Evolutionary conservation across 805 yeast genomes (phyloP).

Genomic region (Metschnikowia rubicola): DNA sequence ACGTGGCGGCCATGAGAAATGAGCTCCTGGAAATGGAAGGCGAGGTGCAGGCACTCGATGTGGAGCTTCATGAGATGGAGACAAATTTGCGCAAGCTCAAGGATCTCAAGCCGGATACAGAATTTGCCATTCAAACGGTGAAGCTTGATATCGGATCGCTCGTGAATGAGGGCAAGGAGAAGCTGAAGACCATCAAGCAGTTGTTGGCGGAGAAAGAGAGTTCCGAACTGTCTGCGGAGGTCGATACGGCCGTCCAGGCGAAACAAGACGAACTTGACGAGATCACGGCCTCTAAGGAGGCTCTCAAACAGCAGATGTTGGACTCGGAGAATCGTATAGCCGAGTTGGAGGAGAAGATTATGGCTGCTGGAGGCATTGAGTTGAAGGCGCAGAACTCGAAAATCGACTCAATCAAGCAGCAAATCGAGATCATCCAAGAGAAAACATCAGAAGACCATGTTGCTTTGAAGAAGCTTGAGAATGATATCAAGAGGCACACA

Average conservation of each 20-base stretch:
- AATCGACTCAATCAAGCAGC: slow-evolving; percentile 71
- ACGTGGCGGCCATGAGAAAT: slow-evolving; percentile 49
- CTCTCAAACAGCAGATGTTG: slow-evolving; percentile 51
- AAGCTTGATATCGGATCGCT: slow-evolving; percentile 64
- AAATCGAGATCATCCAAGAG: slow-evolving; percentile 56
- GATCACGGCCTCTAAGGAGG: slow-evolving; percentile 18
- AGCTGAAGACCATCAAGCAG: slow-evolving; percentile 42
- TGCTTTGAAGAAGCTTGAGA: slow-evolving; percentile 57
- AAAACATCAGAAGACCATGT: slow-evolving; percentile 57
- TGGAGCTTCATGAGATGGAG: slow-evolving; percentile 57
- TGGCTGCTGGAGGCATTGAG: slow-evolving; percentile 89
- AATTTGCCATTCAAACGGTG: slow-evolving; percentile 54
- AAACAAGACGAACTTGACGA: slow-evolving; percentile 22
- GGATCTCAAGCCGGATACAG: slow-evolving; percentile 69
- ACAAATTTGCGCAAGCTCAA: slow-evolving; percentile 53
- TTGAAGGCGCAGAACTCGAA: slow-evolving; percentile 75
- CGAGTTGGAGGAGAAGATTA: slow-evolving; percentile 66
- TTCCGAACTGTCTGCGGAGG: slow-evolving; percentile 23
- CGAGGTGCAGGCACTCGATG: slow-evolving; percentile 46
- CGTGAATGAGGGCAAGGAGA: slow-evolving; percentile 48
- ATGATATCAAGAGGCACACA: slow-evolving; percentile 54
- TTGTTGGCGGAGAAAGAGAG: slow-evolving; percentile 37
- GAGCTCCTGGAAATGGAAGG: slow-evolving; percentile 54
- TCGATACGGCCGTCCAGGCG: slow-evolving; percentile 39
- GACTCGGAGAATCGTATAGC: slow-evolving; percentile 56